These are phyloP conservation scores for Venturia carpophila DNA, from an alignment of 2,329 filamentous ascomycete species.

Conservation along the genomic window DNA sequence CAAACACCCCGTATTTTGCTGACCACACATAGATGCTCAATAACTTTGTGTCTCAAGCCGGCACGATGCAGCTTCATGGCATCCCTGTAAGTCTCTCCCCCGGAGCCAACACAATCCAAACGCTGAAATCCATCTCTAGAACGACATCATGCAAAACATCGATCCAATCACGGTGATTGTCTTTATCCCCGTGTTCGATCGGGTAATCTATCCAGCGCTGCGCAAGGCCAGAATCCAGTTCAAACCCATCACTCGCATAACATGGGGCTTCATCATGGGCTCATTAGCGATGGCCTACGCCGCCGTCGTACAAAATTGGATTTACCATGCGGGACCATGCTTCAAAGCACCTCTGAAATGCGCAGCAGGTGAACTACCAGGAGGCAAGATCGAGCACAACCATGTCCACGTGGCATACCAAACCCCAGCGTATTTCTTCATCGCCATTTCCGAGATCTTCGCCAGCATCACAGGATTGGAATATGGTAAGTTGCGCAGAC, in stretches of 20 bases:
- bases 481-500: conserved; percentile 4
- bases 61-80: conserved; percentile 36
- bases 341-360: conserved; percentile 39
- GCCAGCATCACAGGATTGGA: conserved; percentile 42
- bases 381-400: conserved; percentile 32
- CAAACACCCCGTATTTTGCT: background rate
- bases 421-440: conserved; percentile 38
- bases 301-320: conserved; percentile 49
- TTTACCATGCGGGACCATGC: conserved; percentile 48
- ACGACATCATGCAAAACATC: conserved; percentile 43
- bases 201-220: conserved; percentile 39
- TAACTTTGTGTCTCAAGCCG: conserved; percentile 40
- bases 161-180: conserved; percentile 40
- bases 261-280: conserved; percentile 46
- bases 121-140: conserved; percentile 21
- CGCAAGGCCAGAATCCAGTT: conserved; percentile 36
- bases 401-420: conserved; percentile 40
- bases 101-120: too few relatives aligned
- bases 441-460: conserved; percentile 40
- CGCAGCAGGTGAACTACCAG: conserved; percentile 26
- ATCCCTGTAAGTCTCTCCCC: conserved; percentile 27
- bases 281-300: conserved; percentile 48
- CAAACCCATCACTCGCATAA: conserved; percentile 45
- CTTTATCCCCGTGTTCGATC: conserved; percentile 40
- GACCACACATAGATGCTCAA: conserved; percentile 35